Evolutionary conservation across 2,329 filamentous ascomycete genomes (phyloP), one percentile per base, ranked within the genome.

Genomic region (Rhytidhysteron rufulum): DNA sequence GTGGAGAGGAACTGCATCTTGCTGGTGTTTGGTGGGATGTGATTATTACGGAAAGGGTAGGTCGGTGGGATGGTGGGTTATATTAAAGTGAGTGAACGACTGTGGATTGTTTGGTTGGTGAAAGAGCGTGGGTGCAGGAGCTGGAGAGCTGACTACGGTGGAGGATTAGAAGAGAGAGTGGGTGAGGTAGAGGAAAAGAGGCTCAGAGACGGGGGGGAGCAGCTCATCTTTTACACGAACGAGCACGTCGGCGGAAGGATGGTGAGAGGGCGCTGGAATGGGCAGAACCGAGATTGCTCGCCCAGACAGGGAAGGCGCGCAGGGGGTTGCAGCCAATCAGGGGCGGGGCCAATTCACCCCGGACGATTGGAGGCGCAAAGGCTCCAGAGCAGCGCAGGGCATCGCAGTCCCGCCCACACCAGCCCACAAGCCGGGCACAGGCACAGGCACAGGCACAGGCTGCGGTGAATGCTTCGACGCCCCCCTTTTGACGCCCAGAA

Each of bases 1-100:
- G 68, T 58, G 43, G 69, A 67, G 54, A 71, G 57, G 58, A 78
- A 71, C 56, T 69, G 64, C 78, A 80, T 80, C 39, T 48, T 70
- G 57, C 49, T 34, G 37, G 34, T 17, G 33, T 22, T 31, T 43
- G 49, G 47, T 45, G 43, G 38, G 42, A 13, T 13, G 24, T 27
- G 24, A 8, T 7, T 27, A 27, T 27, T 27, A 22, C 24, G 41
- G 31, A 33, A 43, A 40, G 43, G 40, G 48, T 45, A 43, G 40
- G 40, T 39, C 47, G 36, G 45, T 36, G 37, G 45, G 35, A 39
- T 15, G 34, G n/a, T 24, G 27, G n/a, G 20, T 21, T 21, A 15
- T 36, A 9, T 11, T 4, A 4, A 18, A 11, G 33, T 22, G 33
- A 21, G 32, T 34, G 32, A 35, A 22, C 3, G 8, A 8, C 13